phyloP scores from a whole-genome alignment of 2,329 filamentous ascomycete species.

The Colletotrichum karsti region DNA sequence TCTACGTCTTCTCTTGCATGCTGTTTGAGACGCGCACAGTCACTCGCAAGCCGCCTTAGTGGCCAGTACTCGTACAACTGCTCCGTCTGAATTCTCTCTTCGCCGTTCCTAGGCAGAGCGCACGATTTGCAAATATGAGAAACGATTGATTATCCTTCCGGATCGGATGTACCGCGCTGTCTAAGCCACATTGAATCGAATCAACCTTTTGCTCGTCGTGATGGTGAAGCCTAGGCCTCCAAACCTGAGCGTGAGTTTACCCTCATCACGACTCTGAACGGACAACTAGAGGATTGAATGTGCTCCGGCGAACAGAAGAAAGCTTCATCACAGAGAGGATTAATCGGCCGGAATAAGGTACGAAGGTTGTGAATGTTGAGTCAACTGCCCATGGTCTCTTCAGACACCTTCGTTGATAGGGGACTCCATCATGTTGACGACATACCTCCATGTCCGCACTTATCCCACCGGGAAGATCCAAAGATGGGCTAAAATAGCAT shows the following conservation, averaged over 20 bases:
- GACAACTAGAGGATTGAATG: not conserved
- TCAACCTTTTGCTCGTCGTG: not conserved
- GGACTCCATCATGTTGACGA: too few relatives aligned
- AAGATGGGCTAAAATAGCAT: not conserved
- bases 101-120: not conserved
- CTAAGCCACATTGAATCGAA: not conserved
- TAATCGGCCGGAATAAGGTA: too few relatives aligned
- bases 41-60: not conserved
- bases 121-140: not conserved
- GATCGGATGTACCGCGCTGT: not conserved
- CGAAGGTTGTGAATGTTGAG: too few relatives aligned
- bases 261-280: not conserved
- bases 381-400: too few relatives aligned
- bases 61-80: not conserved
- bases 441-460: too few relatives aligned
- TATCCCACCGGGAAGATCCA: not conserved
- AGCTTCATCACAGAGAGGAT: not conserved
- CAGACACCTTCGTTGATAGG: too few relatives aligned
- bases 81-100: not conserved
- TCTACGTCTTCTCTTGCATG: constrained; percentile 1
- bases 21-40: not conserved
- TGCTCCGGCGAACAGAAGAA: not conserved
- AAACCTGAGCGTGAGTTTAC: not conserved
- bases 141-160: not conserved
- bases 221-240: not conserved